Evolutionary conservation across 768 basidiomycete species (phyloP).

Genomic region (Russula vinacea): DNA sequence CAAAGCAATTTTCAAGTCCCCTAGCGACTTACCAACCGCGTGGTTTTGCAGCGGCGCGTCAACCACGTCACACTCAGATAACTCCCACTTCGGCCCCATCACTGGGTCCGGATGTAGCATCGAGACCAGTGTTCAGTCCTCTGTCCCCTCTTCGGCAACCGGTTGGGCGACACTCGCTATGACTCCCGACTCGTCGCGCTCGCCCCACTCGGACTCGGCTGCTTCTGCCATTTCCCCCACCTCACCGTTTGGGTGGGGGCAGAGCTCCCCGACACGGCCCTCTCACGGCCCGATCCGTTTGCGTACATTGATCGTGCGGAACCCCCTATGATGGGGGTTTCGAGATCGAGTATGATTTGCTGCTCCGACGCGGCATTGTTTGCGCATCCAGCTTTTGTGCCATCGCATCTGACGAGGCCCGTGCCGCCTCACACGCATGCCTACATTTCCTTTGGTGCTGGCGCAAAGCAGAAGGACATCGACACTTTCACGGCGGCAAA

Average conservation of each 20-base stretch:
- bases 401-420: conserved; percentile 40
- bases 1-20: background rate
- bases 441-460: conserved; percentile 84
- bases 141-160: background rate
- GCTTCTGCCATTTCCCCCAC: conserved; percentile 5
- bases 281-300: conserved; percentile 32
- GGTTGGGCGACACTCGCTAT: conserved; percentile 28
- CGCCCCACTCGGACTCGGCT: conserved; percentile 12
- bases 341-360: conserved; percentile 7
- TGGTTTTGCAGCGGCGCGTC: conserved; percentile 47
- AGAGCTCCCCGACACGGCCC: conserved; percentile 3
- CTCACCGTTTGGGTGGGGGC: background rate
- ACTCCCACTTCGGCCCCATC: background rate
- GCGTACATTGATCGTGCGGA: conserved; percentile 28
- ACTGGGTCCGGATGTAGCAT: background rate
- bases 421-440: conserved; percentile 66
- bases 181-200: conserved; percentile 14
- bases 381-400: conserved; percentile 35
- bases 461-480: conserved; percentile 79
- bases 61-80: background rate
- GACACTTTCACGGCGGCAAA: conserved; percentile 71
- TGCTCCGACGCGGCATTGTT: conserved; percentile 17
- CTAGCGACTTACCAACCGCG: background rate
- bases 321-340: conserved; percentile 2
- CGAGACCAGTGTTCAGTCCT: background rate